Conservation (phyloP, 148 eudicot species). For the Dianthus caryophyllus region DNA sequence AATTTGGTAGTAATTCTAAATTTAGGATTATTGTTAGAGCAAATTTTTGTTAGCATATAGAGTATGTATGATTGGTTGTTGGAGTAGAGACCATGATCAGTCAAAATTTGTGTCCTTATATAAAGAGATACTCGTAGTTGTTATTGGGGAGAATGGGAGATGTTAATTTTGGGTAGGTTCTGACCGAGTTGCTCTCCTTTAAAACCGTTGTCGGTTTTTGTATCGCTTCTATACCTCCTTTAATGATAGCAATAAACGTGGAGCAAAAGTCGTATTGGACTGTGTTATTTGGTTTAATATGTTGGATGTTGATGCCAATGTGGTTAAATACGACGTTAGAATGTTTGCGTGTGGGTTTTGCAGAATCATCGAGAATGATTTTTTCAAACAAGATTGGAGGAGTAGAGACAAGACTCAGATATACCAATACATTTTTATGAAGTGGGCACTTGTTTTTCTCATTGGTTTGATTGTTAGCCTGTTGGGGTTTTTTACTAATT, state of each 20-base stretch:
- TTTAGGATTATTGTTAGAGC: no score
- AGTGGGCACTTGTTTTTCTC: constrained; percentile 75
- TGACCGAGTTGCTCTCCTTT: no score
- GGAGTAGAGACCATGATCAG: no score
- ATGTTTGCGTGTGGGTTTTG: constrained; percentile 11
- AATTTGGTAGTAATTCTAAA: not conserved
- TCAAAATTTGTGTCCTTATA: not conserved
- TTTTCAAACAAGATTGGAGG: constrained; percentile 93
- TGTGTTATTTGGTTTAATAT: not conserved
- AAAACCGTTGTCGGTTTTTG: no score
- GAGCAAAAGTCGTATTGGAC: no score
- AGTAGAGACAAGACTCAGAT: constrained; percentile 47
- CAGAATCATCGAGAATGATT: constrained; percentile 78
- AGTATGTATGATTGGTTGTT: no score
- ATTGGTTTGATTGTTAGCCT: constrained; percentile 66
- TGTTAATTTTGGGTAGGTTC: no score
- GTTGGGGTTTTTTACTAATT: constrained; percentile 65
- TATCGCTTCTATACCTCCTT: no score
- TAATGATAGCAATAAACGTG: no score
- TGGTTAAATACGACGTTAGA: constrained; percentile 5
- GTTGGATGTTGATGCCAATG: not conserved
- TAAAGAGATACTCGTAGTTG: not conserved
- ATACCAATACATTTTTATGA: constrained; percentile 62
- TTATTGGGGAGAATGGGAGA: no score
- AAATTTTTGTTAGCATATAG: not conserved